Evolutionary conservation across 345 rosid genomes (phyloP).

Genomic region (Turnera subulata): DNA sequence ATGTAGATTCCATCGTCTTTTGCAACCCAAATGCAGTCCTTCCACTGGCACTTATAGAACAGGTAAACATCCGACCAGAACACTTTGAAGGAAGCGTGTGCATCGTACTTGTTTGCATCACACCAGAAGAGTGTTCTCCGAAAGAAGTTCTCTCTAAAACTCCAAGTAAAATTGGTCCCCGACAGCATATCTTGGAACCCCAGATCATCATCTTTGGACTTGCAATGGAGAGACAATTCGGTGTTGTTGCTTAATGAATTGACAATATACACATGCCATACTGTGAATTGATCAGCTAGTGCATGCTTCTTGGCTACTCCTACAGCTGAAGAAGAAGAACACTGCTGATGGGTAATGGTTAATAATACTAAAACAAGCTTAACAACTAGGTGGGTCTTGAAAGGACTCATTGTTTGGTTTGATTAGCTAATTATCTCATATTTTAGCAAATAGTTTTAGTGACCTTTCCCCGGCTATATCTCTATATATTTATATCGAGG

Average conservation of each 20-base stretch:
- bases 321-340: not conserved
- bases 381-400: not conserved
- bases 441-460: no score
- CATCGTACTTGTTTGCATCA: constrained; percentile 19
- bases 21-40: constrained; percentile 33
- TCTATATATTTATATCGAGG: no score
- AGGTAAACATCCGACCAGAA: constrained; percentile 28
- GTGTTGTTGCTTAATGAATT: not conserved
- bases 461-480: no score
- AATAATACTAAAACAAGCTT: not conserved
- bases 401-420: not conserved
- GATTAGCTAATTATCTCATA: no score
- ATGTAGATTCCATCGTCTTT: constrained; percentile 33
- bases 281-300: not conserved
- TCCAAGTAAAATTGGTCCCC: constrained; percentile 16
- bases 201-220: constrained; percentile 33
- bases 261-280: constrained; percentile 2
- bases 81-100: constrained; percentile 20
- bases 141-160: constrained; percentile 20
- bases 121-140: constrained; percentile 36
- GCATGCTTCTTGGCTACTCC: not conserved
- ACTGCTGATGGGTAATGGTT: not conserved
- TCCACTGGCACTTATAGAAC: constrained; percentile 29
- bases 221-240: constrained; percentile 27
- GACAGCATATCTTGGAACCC: constrained; percentile 13